Evolutionary conservation across 140 eudicot species (phyloP).

Genomic region (Senecio squalidus): DNA sequence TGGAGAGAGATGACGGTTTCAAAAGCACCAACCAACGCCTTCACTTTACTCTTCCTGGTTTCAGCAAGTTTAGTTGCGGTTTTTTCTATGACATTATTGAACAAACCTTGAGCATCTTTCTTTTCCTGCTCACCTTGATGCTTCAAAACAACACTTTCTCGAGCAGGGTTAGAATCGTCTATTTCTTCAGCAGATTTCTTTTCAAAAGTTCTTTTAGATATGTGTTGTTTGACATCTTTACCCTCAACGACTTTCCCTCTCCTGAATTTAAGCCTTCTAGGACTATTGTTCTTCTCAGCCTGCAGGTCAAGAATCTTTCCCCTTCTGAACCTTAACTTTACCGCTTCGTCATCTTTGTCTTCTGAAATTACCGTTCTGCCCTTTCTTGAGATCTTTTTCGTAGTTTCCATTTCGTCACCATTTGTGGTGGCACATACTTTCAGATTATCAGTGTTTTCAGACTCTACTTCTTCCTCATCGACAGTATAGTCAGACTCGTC

Average conservation of each 20-base stretch:
- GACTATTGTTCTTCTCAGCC: conserved; percentile 36
- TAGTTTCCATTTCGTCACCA: conserved; percentile 10
- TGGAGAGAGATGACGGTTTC: conserved; percentile 79
- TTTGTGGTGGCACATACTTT: conserved; percentile 17
- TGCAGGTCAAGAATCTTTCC: conserved; percentile 59
- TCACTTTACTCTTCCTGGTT: conserved; percentile 70
- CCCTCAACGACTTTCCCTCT: conserved; percentile 38
- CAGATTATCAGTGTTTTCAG: background rate
- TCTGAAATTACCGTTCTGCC: conserved; percentile 29
- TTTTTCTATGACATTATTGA: conserved; percentile 74
- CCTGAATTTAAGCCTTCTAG: conserved; percentile 72
- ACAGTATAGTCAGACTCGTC: conserved; percentile 27
- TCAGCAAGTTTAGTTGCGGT: conserved; percentile 78
- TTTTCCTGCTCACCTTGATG: conserved; percentile 57
- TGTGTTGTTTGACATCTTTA: conserved; percentile 21
- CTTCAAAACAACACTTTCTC: conserved; percentile 52
- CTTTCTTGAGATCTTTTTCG: conserved; percentile 26
- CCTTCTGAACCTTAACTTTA: conserved; percentile 64
- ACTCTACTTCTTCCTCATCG: conserved; percentile 22
- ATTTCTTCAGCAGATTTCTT: conserved; percentile 26
- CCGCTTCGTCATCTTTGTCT: conserved; percentile 31
- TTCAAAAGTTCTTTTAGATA: conserved; percentile 33
- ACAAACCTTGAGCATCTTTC: conserved; percentile 59
- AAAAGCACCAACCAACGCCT: conserved; percentile 86
- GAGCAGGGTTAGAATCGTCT: conserved; percentile 15